Evolutionary conservation across 2,329 filamentous ascomycete species (phyloP), one percentile per base, ranked within the genome.

Genomic region (Monosporascus sp.): DNA sequence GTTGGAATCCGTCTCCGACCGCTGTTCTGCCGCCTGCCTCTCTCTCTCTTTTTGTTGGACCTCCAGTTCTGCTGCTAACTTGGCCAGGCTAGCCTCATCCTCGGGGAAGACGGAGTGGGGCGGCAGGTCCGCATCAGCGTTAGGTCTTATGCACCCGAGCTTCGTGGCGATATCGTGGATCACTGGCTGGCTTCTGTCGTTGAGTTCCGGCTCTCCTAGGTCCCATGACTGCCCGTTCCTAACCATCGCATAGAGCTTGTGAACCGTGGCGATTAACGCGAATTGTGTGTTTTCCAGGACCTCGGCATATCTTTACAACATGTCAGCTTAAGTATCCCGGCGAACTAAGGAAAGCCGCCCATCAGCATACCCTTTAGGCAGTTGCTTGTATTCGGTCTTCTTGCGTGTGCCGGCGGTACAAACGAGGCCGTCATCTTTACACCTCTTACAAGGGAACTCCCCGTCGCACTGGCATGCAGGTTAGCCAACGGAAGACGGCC

Each of bases 361-460:
- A 38, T 48, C 26, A 20, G 66, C 78, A 54, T 76, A 85, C 77
- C 83, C 83, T 73, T 79, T 72, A 11, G 83, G 83, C 47, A 86
- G 67, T 69, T 86, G 82, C 72, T 86, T 86, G 67, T 83, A 86
- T 62, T 86, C 83, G n/a, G 82, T 82, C 79, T 86, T 86, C 65
- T 85, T 86, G 57, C 83, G 73, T 16, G 81, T 79, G 7, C 83
- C 83, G 17, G 82, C 82, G 7, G 81, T 85, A 69, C 83, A 86
- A 20, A 86, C 80, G 7, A 85, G 72, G 17, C 82, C 82, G 56
- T 86, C 83, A 60, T 86, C 82, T 68, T 84, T 85, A 67, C 83
- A 86, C 62, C 83, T 73, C 70, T 86, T 85, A 68, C 83, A 86
- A 9, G 83, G 83, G 53, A 84, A 85, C 63, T 85, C 82, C 56